phyloP scores from a whole-genome alignment of 2,329 filamentous ascomycete genomes.

The Diaporthe helianthi region DNA sequence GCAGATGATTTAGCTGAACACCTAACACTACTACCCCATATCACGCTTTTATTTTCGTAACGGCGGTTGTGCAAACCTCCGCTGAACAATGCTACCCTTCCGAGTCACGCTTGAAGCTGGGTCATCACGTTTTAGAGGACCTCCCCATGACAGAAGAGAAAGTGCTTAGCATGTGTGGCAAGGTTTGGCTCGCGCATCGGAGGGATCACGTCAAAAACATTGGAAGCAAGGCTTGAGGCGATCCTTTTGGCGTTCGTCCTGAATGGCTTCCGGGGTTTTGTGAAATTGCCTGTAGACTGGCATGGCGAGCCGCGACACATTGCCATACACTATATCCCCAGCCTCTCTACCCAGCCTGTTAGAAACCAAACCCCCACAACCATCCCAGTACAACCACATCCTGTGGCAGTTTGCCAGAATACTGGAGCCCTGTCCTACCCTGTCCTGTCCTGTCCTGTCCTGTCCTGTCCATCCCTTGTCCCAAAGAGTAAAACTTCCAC shows the following conservation, averaged over 20 bases:
- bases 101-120: not conserved
- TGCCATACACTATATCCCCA: not conserved
- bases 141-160: not conserved
- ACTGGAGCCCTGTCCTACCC: not conserved
- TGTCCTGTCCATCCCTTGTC: not conserved
- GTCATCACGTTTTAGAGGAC: not conserved
- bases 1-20: not conserved
- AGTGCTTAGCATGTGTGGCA: not conserved
- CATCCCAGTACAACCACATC: not conserved
- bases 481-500: not conserved
- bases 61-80: not conserved
- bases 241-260: conserved; percentile 13
- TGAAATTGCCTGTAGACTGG: conserved; percentile 14
- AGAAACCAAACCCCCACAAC: conserved; percentile 2
- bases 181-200: not conserved
- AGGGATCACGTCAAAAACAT: not conserved
- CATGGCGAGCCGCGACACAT: conserved; percentile 19
- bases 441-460: not conserved
- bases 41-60: not conserved
- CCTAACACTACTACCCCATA: not conserved
- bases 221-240: not conserved
- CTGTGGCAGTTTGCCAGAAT: not conserved
- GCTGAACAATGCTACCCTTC: not conserved
- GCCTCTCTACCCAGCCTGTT: not conserved
- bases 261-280: not conserved